Base-by-base conservation (phyloP, 176 grass and related monocot genomes). In the Tillandsia fasciculata region DNA sequence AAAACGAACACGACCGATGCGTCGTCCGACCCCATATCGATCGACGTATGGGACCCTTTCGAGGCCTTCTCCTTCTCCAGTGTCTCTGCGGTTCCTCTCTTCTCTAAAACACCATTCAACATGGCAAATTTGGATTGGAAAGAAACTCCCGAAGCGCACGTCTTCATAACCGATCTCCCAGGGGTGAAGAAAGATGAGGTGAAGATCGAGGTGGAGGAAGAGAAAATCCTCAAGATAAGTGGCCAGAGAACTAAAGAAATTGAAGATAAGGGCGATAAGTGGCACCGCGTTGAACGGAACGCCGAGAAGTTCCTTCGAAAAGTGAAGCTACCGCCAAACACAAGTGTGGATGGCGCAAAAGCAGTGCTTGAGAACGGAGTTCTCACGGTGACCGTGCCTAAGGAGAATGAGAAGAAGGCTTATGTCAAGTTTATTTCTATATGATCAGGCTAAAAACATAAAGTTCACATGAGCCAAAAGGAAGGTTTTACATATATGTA, bases 181-280 rank as follows among this genome's bases (percentile, higher is more conserved):
- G 67, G 67, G 48, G 2, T 69, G 17, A 69, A 69, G 67, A 69
- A 70, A 11, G 48, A 52, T 6, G 67, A 52, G 18, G n/a, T 52
- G 18, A 52, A 51, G 49, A 52, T 70, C 11, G 67, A 52, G 48
- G 49, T 70, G 67, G 49, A 70, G 48, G 67, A 70, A 26, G 67
- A 70, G 67, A 52, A 52, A 49, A 12, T 70, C 10, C 49, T 70
- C 14, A 70, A 52, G 67, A 69, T 69, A 69, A 69, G 67, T 5
- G 49, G 67, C 18, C 48, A 70, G 51, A 70, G 18, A 14, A 26
- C 12, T 2, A 52, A 70, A 27, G 49, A 8, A 48, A 51, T 2
- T 6, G 8, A 52, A 7, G 18, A 52, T 14, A 52, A 52, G 22
- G 17, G 2, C 13, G 49, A 70, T 13, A 52, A 61, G 56, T 61